Evolutionary conservation across 2,329 filamentous ascomycete species (phyloP).

Genomic region (Colletotrichum orbiculare): DNA sequence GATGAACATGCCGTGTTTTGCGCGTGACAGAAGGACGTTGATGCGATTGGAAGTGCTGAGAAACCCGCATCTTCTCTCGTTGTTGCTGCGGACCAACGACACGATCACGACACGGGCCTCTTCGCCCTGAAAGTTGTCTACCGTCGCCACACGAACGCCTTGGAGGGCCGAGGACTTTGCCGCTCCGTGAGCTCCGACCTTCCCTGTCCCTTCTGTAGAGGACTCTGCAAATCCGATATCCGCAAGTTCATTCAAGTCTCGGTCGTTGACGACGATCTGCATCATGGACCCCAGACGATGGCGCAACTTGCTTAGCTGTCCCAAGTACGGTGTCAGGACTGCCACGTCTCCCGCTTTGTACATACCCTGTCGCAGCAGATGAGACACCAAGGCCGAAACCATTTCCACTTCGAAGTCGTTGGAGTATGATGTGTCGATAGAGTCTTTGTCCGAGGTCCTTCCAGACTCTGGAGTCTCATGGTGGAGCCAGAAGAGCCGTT

Average conservation of each 20-base stretch:
- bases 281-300: constrained; percentile 58
- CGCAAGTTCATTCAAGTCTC: constrained; percentile 67
- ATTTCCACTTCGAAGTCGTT: constrained; percentile 74
- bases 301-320: constrained; percentile 65
- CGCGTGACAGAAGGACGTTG: constrained; percentile 75
- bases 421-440: constrained; percentile 57
- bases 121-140: constrained; percentile 84
- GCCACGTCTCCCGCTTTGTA: constrained; percentile 74
- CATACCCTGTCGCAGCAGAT: constrained; percentile 72
- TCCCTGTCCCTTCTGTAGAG: constrained; percentile 7
- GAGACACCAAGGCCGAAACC: constrained; percentile 69
- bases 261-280: constrained; percentile 72
- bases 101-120: constrained; percentile 78
- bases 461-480: constrained; percentile 50
- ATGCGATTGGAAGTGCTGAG: constrained; percentile 74
- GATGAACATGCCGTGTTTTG: constrained; percentile 76
- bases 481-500: constrained; percentile 71
- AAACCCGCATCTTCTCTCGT: constrained; percentile 69
- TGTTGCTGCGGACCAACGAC: constrained; percentile 78
- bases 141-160: constrained; percentile 68
- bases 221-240: constrained; percentile 46
- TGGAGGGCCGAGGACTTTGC: constrained; percentile 52
- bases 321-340: constrained; percentile 74
- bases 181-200: constrained; percentile 30
- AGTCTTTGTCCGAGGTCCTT: constrained; percentile 40